phyloP scores from a whole-genome alignment of 805 yeast species.

The Candida insectalens region DNA sequence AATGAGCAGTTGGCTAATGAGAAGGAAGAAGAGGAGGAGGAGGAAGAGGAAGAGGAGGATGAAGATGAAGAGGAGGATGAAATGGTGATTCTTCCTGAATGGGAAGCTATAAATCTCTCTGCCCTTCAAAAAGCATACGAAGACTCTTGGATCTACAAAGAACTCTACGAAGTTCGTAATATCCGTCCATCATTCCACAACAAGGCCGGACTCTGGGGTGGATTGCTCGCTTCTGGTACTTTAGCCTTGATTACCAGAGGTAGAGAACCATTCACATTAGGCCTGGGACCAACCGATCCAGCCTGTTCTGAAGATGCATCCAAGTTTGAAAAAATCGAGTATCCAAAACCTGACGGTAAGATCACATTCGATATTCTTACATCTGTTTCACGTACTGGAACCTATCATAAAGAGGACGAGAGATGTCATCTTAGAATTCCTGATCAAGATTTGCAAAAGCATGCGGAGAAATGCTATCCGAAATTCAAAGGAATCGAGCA shows the following conservation, averaged over 20 bases:
- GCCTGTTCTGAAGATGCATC: slow-evolving; percentile 60
- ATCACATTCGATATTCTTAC: slow-evolving; percentile 87
- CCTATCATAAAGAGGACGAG: slow-evolving; percentile 92
- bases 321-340: slow-evolving; percentile 60
- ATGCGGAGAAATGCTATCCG: slow-evolving; percentile 62
- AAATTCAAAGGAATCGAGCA: slow-evolving; percentile 80
- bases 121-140: slow-evolving; percentile 57
- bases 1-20: slow-evolving; percentile 28
- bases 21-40: slow-evolving; percentile 24
- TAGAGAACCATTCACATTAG: slow-evolving; percentile 78
- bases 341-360: slow-evolving; percentile 94
- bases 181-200: slow-evolving; percentile 84
- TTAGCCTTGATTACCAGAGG: slow-evolving; percentile 76
- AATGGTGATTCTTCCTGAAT: slow-evolving; percentile 23
- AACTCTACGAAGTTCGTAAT: slow-evolving; percentile 77
- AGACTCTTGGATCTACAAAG: slow-evolving; percentile 80
- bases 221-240: slow-evolving; percentile 75
- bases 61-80: slow-evolving; percentile 31
- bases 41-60: slow-evolving; percentile 31
- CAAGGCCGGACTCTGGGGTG: slow-evolving; percentile 71
- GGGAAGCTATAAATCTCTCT: slow-evolving; percentile 39
- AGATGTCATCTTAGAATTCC: slow-evolving; percentile 74
- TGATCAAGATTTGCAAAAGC: slow-evolving; percentile 52
- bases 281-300: slow-evolving; percentile 60
- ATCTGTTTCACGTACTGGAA: slow-evolving; percentile 94